phyloP scores from a whole-genome alignment of 1,139 yeast species.

The Groenewaldozyma sp. region DNA sequence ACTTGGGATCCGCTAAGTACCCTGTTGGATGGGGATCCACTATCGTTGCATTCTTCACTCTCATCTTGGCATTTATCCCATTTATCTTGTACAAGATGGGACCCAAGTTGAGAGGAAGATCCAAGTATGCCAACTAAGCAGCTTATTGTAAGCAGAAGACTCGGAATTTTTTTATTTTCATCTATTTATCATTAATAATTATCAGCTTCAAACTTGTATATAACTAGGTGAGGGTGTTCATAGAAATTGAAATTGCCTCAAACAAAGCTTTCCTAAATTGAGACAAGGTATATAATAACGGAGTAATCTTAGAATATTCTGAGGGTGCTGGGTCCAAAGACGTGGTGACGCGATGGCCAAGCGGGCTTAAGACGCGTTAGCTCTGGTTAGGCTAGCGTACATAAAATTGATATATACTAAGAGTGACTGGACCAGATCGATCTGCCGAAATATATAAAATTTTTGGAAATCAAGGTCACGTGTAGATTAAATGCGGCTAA shows the following conservation, averaged over 20 bases:
- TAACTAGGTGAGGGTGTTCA: background rate
- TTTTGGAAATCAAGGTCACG: too few relatives aligned
- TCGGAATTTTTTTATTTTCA: too few relatives aligned
- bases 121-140: conserved; percentile 21
- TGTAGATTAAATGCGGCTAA: too few relatives aligned
- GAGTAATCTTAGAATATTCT: too few relatives aligned
- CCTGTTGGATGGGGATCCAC: conserved; percentile 53
- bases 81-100: conserved; percentile 51
- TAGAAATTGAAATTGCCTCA: background rate
- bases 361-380: too few relatives aligned
- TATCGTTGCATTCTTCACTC: conserved; percentile 37
- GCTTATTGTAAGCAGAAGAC: background rate
- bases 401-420: too few relatives aligned
- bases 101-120: conserved; percentile 36
- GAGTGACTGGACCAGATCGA: too few relatives aligned
- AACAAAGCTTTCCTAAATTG: background rate
- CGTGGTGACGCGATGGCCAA: too few relatives aligned
- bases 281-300: background rate
- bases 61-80: conserved; percentile 43
- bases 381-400: too few relatives aligned
- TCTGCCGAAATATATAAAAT: too few relatives aligned
- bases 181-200: too few relatives aligned
- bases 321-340: too few relatives aligned
- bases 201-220: background rate
- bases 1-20: conserved; percentile 35